Base-by-base conservation (phyloP, 1,284 basidiomycete species). In the Microbotryum lychnidis-dioicae region DNA sequence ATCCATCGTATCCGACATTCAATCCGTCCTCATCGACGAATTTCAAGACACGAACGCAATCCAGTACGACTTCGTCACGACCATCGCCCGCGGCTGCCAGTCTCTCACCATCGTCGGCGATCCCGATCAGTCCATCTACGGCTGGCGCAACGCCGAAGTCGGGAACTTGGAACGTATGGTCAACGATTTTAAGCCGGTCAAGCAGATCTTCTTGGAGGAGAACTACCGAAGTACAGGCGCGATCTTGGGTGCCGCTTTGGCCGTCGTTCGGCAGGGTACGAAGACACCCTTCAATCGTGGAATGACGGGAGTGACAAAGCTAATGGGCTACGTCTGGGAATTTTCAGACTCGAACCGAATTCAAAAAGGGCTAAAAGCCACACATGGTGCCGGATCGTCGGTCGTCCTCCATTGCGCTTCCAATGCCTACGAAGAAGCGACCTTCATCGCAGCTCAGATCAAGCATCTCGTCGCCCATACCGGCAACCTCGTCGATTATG, bases 101-200 rank as follows among this genome's bases (percentile, higher is more conserved):
- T 83, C 85, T 64, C 80, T 92, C 31, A 91, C 87, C 6, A 82
- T 93, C 46, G 91, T 96, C 4, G 91, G 91, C 0, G 91, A 96
- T 76, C 91, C 91, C 0, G 91, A 96, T 75, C 91, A 94, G 73
- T 90, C 88, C 6, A 93, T 91, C 61, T 91, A 91, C 69, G 89
- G 89, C 16, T 94, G 91, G 91, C 82, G 91, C 8, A 86, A 87
- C 14, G 91, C 91, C 1, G 87, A 91, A 69, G 79, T 87, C 3
- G 82, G 80, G 63, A 91, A 91, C 73, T 75, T 91, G n/a, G 77
- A 78, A n/a, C 84, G 81, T 65, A 91, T 91, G 89, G 76, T 78
- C 50, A 76, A 79, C 73, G 73, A 72, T 23, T 91, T 91, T 71
- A 75, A 80, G 0, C 74, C 77, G 0, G 85, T 85, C 0, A 69